Percentiles rank a stretch among this genome's conserved stretches.
Conservation (phyloP, 2,329 filamentous ascomycete species). For the Fusarium sp. region DNA sequence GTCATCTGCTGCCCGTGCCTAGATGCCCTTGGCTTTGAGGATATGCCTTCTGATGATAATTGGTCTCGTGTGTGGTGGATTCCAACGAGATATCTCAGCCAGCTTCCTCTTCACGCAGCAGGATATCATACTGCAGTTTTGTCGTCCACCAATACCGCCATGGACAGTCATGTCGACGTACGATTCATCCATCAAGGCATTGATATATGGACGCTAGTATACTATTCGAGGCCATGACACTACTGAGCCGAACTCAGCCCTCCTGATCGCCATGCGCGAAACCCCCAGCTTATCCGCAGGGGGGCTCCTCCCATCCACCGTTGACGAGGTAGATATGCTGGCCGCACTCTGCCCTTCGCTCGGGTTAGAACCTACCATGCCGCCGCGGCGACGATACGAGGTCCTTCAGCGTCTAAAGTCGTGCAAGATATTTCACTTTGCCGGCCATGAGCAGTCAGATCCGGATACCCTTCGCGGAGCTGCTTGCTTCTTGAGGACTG, state of each 20-base stretch:
- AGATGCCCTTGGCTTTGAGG: background rate
- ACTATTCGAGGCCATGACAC: background rate
- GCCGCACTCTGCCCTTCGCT: background rate
- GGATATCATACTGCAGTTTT: background rate
- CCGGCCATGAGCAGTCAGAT: background rate
- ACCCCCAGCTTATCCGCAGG: background rate
- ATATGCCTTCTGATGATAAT: background rate
- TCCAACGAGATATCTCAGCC: background rate
- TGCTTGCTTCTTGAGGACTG: background rate
- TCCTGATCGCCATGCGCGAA: background rate
- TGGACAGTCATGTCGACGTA: background rate
- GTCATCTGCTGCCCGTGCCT: background rate
- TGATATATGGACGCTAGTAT: background rate
- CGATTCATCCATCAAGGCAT: background rate
- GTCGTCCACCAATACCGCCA: background rate
- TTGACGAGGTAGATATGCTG: background rate
- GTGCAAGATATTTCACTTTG: background rate
- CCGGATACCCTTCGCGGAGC: background rate
- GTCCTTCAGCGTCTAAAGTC: fast-evolving
- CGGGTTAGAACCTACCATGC: fast-evolving
- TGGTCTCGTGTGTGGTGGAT: background rate
- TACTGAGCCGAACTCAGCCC: background rate
- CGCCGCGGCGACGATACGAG: background rate
- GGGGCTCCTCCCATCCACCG: background rate
- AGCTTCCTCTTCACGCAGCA: background rate